Conservation (phyloP, 2,329 filamentous ascomycete species). For the Aureobasidium sp. region DNA sequence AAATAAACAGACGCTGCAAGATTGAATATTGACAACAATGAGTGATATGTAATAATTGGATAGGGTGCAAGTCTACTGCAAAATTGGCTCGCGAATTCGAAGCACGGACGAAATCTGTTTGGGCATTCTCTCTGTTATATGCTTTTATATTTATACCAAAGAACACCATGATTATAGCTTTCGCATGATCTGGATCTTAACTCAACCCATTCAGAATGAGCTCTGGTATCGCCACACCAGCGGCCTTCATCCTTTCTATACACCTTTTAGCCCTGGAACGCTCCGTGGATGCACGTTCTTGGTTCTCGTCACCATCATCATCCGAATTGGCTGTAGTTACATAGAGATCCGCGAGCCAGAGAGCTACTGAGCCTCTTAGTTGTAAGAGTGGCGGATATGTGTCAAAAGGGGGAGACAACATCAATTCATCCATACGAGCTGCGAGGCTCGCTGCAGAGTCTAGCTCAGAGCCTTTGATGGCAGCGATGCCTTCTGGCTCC, state of each 20-base stretch:
- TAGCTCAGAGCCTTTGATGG: slow-evolving; percentile 35
- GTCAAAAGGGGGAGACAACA: slow-evolving; percentile 62
- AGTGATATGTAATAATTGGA: not conserved
- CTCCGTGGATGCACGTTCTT: not conserved
- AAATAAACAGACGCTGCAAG: not conserved
- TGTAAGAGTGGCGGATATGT: slow-evolving; percentile 58
- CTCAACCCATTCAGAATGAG: not conserved
- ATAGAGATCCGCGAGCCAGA: slow-evolving; percentile 65
- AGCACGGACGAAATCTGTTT: slow-evolving; percentile 7
- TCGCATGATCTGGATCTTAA: not conserved
- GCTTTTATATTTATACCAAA: not conserved
- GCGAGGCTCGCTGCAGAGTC: slow-evolving; percentile 55
- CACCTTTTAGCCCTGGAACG: not conserved
- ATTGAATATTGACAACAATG: not conserved
- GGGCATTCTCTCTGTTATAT: not conserved
- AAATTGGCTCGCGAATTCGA: not conserved
- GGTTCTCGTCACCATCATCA: not conserved
- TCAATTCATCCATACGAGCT: slow-evolving; percentile 59
- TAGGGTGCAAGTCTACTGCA: not conserved
- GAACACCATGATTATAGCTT: not conserved
- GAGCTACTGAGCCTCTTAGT: slow-evolving; percentile 62
- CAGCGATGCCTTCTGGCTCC: not conserved
- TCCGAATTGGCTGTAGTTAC: not conserved
- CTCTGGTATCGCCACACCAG: not conserved
- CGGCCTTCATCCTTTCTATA: not conserved